Conservation (phyloP, 2,329 filamentous ascomycete species). For the Sporothrix pallida region DNA sequence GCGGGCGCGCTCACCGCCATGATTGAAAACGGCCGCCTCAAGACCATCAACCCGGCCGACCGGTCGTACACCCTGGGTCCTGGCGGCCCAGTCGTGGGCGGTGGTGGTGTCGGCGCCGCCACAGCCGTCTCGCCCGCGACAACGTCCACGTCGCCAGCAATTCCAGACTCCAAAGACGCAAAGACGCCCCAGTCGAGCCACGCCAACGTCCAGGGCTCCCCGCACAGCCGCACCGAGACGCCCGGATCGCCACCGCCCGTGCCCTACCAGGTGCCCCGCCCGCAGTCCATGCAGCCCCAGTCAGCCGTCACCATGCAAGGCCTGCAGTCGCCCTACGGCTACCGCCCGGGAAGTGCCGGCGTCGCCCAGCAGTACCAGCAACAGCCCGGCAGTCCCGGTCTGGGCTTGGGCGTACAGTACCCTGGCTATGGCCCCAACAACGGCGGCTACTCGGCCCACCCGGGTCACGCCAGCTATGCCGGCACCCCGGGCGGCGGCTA, state of each 20-base stretch:
- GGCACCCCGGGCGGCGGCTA: conserved; percentile 38
- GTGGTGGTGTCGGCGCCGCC: not conserved
- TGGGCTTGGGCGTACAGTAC: conserved; percentile 28
- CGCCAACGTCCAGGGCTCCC: conserved; percentile 25
- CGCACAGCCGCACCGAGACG: conserved; percentile 12
- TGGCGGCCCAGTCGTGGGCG: not conserved
- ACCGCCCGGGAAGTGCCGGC: conserved; percentile 43
- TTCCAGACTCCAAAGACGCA: not conserved
- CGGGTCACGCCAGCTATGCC: conserved; percentile 31
- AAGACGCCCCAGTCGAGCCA: not conserved
- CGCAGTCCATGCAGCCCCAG: conserved; percentile 45
- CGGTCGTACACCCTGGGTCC: conserved; percentile 46
- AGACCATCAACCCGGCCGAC: conserved; percentile 62
- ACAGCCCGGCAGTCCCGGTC: conserved; percentile 28
- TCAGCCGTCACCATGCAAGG: not conserved
- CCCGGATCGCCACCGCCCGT: conserved; percentile 43
- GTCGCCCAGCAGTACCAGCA: conserved; percentile 40
- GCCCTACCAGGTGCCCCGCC: conserved; percentile 52
- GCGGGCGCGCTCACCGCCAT: conserved; percentile 69
- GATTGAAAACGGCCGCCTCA: conserved; percentile 68
- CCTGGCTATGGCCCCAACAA: conserved; percentile 1
- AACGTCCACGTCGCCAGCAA: conserved; percentile 37
- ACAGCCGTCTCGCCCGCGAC: conserved; percentile 36
- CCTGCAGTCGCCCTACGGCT: conserved; percentile 42
- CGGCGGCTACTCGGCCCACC: conserved; percentile 7